Evolutionary conservation across 2,329 filamentous ascomycete species (phyloP).

Genomic region (Pseudocercospora crystallina): DNA sequence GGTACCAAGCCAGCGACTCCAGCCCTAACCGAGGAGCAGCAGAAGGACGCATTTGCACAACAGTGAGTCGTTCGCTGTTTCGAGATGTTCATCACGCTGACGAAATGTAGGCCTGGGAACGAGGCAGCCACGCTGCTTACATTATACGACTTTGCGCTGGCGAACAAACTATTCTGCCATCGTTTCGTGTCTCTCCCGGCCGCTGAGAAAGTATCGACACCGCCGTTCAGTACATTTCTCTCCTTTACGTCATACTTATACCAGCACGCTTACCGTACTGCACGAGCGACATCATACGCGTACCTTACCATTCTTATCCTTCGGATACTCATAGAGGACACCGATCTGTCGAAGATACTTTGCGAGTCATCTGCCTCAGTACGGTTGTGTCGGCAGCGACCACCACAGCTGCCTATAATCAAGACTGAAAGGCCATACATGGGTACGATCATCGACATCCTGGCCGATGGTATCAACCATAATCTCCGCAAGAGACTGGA

Average conservation of each 20-base stretch:
- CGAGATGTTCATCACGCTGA: slow-evolving; percentile 14
- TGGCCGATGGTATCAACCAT: slow-evolving; percentile 90
- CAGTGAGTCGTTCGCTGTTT: slow-evolving; percentile 58
- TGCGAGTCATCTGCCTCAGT: slow-evolving; percentile 75
- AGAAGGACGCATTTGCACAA: slow-evolving; percentile 75
- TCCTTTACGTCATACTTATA: slow-evolving; percentile 90
- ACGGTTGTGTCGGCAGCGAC: slow-evolving; percentile 83
- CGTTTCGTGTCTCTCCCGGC: slow-evolving; percentile 63
- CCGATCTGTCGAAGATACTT: slow-evolving; percentile 75
- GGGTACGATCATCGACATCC: slow-evolving; percentile 76
- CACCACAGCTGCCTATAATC: slow-evolving; percentile 77
- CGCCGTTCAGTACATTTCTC: slow-evolving; percentile 72
- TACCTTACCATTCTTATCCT: slow-evolving; percentile 83
- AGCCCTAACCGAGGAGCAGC: slow-evolving; percentile 72
- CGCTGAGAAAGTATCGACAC: slow-evolving; percentile 35
- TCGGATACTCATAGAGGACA: slow-evolving; percentile 83
- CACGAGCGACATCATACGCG: slow-evolving; percentile 75
- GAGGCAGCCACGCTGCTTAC: slow-evolving; percentile 79
- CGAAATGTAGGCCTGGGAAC: slow-evolving; percentile 66
- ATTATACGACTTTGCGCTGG: slow-evolving; percentile 88
- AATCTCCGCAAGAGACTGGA: slow-evolving; percentile 86
- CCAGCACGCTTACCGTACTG: slow-evolving; percentile 85
- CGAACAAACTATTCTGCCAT: slow-evolving; percentile 93
- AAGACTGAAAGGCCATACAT: slow-evolving; percentile 69
- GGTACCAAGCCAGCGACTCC: slow-evolving; percentile 58